Conservation (phyloP, 1,284 basidiomycete genomes). For the Puccinia coronata region DNA sequence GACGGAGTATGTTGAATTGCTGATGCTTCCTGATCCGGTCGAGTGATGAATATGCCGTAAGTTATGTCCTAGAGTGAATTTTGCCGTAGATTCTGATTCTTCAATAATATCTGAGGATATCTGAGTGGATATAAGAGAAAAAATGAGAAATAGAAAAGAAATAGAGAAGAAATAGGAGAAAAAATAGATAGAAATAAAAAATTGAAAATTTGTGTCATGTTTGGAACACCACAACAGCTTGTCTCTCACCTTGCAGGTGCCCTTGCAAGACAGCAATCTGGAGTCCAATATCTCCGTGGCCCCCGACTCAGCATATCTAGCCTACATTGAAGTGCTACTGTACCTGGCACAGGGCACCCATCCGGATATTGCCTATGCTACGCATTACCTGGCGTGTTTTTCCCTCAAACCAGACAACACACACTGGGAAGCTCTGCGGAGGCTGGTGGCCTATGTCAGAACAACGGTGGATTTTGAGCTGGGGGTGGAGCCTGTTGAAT, state of each 20-base stretch:
- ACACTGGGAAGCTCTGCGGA: neutral
- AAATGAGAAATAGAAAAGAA: too few relatives aligned
- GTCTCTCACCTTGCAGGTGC: neutral
- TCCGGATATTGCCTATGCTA: neutral
- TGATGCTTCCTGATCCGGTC: too few relatives aligned
- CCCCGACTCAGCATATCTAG: neutral
- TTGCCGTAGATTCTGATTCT: too few relatives aligned
- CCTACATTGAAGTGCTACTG: neutral
- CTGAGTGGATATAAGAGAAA: too few relatives aligned
- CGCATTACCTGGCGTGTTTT: neutral
- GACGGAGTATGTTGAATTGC: too few relatives aligned
- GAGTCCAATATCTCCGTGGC: neutral
- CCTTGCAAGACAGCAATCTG: neutral
- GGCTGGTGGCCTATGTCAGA: neutral
- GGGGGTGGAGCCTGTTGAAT: neutral
- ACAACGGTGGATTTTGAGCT: neutral
- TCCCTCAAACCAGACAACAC: neutral
- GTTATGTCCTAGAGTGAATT: too few relatives aligned
- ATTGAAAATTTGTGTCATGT: too few relatives aligned
- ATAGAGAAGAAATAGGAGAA: too few relatives aligned
- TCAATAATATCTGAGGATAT: too few relatives aligned
- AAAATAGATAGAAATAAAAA: too few relatives aligned
- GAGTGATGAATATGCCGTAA: too few relatives aligned
- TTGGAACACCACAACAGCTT: too few relatives aligned
- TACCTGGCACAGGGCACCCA: slow-evolving; percentile 9